These are phyloP conservation scores for Vanrija humicola DNA, from an alignment of 1,284 basidiomycete genomes.

Conservation along the genomic window DNA sequence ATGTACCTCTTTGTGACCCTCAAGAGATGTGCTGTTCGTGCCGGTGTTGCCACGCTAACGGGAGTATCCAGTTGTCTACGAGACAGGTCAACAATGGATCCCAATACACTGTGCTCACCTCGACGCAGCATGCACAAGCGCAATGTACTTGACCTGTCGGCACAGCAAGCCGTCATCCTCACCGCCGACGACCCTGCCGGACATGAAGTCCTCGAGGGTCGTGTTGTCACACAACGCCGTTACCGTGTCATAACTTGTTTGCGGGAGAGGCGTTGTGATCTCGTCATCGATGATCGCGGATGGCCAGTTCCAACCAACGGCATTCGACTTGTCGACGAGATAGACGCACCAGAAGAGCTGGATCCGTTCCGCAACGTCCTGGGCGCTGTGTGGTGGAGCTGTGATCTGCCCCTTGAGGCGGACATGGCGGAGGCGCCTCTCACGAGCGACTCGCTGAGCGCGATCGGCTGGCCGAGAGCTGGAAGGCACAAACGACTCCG, in stretches of 20 bases:
- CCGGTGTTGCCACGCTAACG: slow-evolving; percentile 7
- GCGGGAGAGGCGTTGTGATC: slow-evolving; percentile 44
- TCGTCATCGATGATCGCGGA: slow-evolving; percentile 28
- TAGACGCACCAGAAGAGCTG: slow-evolving; percentile 43
- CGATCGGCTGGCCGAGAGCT: slow-evolving; percentile 3
- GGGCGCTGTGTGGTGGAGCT: slow-evolving; percentile 13
- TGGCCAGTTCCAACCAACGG: slow-evolving; percentile 24
- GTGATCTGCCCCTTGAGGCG: slow-evolving; percentile 26
- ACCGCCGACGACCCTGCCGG: slow-evolving; percentile 1
- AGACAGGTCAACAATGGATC: background rate
- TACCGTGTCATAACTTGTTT: slow-evolving; percentile 30
- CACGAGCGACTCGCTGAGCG: slow-evolving; percentile 13
- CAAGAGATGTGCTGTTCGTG: slow-evolving; percentile 18
- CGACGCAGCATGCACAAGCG: slow-evolving; percentile 20
- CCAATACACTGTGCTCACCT: slow-evolving; percentile 3
- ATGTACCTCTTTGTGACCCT: slow-evolving; percentile 25
- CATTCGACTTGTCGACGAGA: slow-evolving; percentile 17
- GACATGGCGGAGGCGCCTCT: slow-evolving; percentile 19
- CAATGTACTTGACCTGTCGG: slow-evolving; percentile 22
- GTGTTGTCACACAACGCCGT: slow-evolving; percentile 22
- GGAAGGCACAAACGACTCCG: slow-evolving; percentile 20
- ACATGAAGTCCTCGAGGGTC: slow-evolving; percentile 24
- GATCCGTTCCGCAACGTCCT: slow-evolving; percentile 35
- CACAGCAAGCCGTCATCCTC: slow-evolving; percentile 18
- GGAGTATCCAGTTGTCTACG: slow-evolving; percentile 21